Base-by-base conservation (phyloP, 2,329 filamentous ascomycete genomes). In the Knufia fluminis region DNA sequence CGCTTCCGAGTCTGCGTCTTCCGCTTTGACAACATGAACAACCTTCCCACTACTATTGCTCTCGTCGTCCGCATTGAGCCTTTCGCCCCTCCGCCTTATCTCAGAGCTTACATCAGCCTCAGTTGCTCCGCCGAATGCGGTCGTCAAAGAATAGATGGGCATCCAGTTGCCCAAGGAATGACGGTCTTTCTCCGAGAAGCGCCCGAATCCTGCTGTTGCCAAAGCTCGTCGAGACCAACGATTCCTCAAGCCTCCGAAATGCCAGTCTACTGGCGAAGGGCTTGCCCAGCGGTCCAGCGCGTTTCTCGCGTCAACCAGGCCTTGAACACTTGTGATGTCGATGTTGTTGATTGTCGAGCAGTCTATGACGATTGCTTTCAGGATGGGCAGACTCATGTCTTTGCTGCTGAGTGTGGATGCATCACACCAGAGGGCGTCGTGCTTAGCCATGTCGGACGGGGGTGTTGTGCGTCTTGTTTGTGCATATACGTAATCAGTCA, bases 391-490 rank as follows among this genome's bases (percentile, higher is more conserved):
- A 50, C 43, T 67, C 72, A 33, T 62, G 66, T 65, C 80, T 64
- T 59, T 71, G 74, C 49, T 70, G 78, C 31, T 78, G 75, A 51
- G 86, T 85, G 45, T 87, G 89, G 0, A 91, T n/a, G n/a, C 87
- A 62, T 96, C 86, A 61, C 96, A 97, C 92, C 92, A 97, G 1
- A 91, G 90, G 4, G 90, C 78, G 63, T 98, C 91, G 39, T 85
- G 85, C 1, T 72, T 74, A 2, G 76, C 75, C 3, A 72, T 66
- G 60, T 82, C 94, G 1, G 75, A 71, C 50, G 84, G 71, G 0
- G 80, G 72, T 55, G 85, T 86, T 1, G 87, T 94, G 26, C 87
- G 83, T 31, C 85, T 81, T 2, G 90, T 94, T 52, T 82, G 70
- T 36, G 73, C 66, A 57, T 84, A 83, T 40, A 94, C 79, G 57